Evolutionary conservation across 2,329 filamentous ascomycete species (phyloP).

Genomic region (Scorias spongiosa): DNA sequence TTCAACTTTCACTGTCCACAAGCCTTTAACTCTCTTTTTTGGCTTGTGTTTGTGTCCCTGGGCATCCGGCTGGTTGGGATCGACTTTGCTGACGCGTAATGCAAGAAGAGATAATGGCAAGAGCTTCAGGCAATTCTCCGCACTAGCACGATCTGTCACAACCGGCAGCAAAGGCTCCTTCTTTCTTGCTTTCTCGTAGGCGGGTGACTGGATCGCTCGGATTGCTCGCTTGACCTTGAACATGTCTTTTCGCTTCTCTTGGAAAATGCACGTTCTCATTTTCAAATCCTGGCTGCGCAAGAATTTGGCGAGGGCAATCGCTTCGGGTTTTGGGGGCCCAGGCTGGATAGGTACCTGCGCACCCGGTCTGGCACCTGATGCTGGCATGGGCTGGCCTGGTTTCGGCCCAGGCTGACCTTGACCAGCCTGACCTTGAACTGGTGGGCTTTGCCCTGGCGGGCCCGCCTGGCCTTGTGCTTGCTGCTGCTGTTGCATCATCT

Average conservation of each 20-base stretch:
- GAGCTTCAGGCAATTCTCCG: conserved; percentile 89
- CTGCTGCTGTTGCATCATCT: conserved; percentile 24
- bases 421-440: conserved; percentile 18
- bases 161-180: conserved; percentile 83
- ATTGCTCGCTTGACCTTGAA: conserved; percentile 96
- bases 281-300: conserved; percentile 74
- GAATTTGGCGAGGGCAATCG: conserved; percentile 79
- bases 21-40: conserved; percentile 81
- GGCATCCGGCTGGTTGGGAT: conserved; percentile 42
- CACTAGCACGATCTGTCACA: conserved; percentile 73
- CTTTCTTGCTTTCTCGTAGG: conserved; percentile 73
- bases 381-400: conserved; percentile 25
- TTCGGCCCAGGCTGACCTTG: conserved; percentile 19
- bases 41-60: conserved; percentile 53
- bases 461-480: conserved; percentile 18
- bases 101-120: conserved; percentile 89
- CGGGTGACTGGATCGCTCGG: conserved; percentile 73
- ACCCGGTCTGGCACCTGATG: conserved; percentile 27
- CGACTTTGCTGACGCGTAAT: conserved; percentile 71
- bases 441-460: conserved; percentile 18
- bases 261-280: conserved; percentile 76
- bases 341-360: conserved; percentile 55
- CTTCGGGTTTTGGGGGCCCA: conserved; percentile 75
- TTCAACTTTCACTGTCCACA: conserved; percentile 92
- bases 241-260: conserved; percentile 96